Evolutionary conservation across 331 rosid species (phyloP).

Genomic region (Arachis monticola): DNA sequence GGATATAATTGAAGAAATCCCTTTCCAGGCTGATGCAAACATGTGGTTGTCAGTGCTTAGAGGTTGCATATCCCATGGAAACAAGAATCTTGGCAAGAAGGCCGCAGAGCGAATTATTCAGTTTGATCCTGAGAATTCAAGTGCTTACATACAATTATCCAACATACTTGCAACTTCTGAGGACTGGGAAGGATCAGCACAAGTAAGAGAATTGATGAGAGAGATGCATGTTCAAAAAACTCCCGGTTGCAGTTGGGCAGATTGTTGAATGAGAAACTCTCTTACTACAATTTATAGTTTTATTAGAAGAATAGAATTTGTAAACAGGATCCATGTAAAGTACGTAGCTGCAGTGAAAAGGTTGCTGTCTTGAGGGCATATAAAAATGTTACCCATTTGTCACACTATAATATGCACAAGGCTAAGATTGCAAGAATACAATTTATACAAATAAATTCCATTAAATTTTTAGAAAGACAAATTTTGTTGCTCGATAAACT

Average conservation of each 20-base stretch:
- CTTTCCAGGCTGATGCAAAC: conserved; percentile 68
- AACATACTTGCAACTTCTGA: conserved; percentile 65
- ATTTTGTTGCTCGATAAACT: no score
- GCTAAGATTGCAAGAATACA: no score
- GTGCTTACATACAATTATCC: conserved; percentile 76
- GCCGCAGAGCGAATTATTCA: conserved; percentile 62
- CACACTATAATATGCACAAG: no score
- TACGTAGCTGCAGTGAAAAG: no score
- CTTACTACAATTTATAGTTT: no score
- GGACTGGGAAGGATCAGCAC: conserved; percentile 84
- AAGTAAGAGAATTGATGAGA: conserved; percentile 65
- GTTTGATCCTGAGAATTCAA: conserved; percentile 67
- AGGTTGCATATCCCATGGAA: conserved; percentile 71
- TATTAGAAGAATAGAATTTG: no score
- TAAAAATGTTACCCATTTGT: no score
- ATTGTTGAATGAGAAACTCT: conserved; percentile 44
- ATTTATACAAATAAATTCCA: no score
- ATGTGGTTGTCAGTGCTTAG: conserved; percentile 76
- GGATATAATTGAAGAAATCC: conserved; percentile 63
- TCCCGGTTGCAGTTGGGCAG: conserved; percentile 76
- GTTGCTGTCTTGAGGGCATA: no score
- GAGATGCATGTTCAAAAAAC: conserved; percentile 51
- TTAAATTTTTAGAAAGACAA: no score
- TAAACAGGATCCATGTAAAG: no score
- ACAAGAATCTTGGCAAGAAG: conserved; percentile 60